Evolutionary conservation across 768 basidiomycete genomes (phyloP), one percentile per base, ranked within the genome.

Genomic region (Lentinus brumalis): DNA sequence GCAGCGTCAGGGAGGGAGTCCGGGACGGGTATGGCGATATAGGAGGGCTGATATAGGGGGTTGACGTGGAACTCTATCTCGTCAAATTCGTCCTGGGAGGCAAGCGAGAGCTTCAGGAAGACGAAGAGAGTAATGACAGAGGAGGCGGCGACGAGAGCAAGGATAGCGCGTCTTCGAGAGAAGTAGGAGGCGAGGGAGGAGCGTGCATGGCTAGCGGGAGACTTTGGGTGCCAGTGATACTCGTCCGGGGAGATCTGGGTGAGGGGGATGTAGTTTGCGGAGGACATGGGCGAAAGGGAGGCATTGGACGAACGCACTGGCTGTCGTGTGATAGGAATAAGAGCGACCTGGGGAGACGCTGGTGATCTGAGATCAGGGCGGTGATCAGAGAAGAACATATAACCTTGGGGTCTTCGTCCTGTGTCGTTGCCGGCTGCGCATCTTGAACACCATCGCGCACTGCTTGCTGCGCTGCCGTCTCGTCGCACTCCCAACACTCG

Each of bases 21-120:
- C 11, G 53, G 57, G n/a, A 60, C 45, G 29, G 66, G 65, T 50
- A 69, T 63, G 7, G 68, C 63, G n/a, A 69, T 60, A 59, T 69
- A 69, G 32, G 67, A 60, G 14, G 64, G 62, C 30, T 61, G 67
- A 51, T 32, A 64, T 4, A 57, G 52, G 4, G 56, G 57, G 26
- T 62, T 60, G 46, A 54, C 16, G 16, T 50, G 50, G 21, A 57
- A 32, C 3, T 64, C 53, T 44, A 40, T 12, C 51, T 60, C 46
- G 38, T 62, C 56, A 18, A 56, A 35, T 35, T 63, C 59, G 15
- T 64, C 60, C 2, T 50, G 8, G 51, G 39, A 56, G 50, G 7
- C 35, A 16, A 45, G 42, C 5, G 58, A 59, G 42, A 65, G 26
- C 31, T 57, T 56, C 53, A 63, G 59, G 29, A 69, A 64, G 44